Base-by-base conservation (phyloP, 1,284 basidiomycete species). In the Abortiporus biennis region DNA sequence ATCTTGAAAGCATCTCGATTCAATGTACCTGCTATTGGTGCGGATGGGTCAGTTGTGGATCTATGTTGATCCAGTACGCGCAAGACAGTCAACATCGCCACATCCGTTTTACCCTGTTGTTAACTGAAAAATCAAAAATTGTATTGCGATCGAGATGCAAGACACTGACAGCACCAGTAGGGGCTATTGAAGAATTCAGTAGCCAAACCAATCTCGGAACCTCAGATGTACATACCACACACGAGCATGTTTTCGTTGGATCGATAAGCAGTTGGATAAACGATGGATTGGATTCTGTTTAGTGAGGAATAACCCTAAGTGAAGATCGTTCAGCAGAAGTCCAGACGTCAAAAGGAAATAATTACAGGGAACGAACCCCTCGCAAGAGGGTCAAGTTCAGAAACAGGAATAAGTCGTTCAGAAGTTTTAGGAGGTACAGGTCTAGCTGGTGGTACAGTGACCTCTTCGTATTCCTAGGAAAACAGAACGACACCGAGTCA, bases 181-280 rank as follows among this genome's bases (percentile, higher is more conserved):
- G 93, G 56, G 93, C 92, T 92, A 46, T n/a, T n/a, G n/a, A n/a
- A n/a, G n/a, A n/a, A n/a, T n/a, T n/a, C n/a, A n/a, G n/a, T n/a
- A n/a, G n/a, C n/a, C n/a, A n/a, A n/a, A n/a, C n/a, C n/a, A n/a
- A n/a, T n/a, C n/a, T n/a, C n/a, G n/a, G n/a, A n/a, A n/a, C n/a
- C n/a, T n/a, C n/a, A n/a, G n/a, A n/a, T n/a, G 19, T n/a, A 65
- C 80, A 54, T 55, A 91, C 91, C 91, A 54, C 95, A 99, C 40
- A 99, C 76, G 29, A 99, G 80, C 71, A 99, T 80, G 57, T 99
- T 99, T 64, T 98, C 96, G 53, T 97, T 98, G 1, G 92, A 88
- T 17, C 78, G 72, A 65, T 97, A 98, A 1, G 94, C 96, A 2
- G 91, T 90, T 0, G 90, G 87, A 63, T 88, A 98, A 11, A 99